Conservation (phyloP, 805 yeast species). For the Cyberlindnera japonica region DNA sequence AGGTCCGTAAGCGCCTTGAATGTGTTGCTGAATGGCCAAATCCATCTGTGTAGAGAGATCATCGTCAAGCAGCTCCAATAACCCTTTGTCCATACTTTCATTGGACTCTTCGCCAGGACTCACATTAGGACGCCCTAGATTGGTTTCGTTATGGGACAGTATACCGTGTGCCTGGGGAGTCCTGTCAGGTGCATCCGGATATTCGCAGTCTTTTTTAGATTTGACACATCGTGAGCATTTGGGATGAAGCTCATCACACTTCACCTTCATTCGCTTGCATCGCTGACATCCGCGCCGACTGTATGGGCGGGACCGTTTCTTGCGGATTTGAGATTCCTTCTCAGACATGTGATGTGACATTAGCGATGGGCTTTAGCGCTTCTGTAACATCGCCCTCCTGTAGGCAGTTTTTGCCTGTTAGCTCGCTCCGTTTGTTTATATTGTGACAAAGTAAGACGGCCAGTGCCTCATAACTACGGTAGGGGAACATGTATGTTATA, state of each 20-base stretch:
- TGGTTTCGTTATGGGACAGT: neutral
- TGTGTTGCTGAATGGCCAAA: constrained; percentile 13
- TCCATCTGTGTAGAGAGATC: constrained; percentile 22
- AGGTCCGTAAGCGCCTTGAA: constrained; percentile 3
- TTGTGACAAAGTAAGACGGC: too few relatives aligned
- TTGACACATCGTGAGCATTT: constrained; percentile 16
- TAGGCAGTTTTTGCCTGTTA: too few relatives aligned
- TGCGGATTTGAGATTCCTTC: neutral
- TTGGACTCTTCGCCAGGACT: constrained; percentile 1
- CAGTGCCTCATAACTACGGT: neutral
- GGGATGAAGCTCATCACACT: constrained; percentile 24
- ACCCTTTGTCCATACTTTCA: constrained; percentile 9
- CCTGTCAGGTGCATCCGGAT: constrained; percentile 1
- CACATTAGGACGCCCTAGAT: neutral
- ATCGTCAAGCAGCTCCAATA: constrained; percentile 20
- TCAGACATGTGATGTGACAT: too few relatives aligned
- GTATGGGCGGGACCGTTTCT: constrained; percentile 19
- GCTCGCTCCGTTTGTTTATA: too few relatives aligned
- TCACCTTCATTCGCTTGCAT: constrained; percentile 41
- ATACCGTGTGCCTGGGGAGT: neutral
- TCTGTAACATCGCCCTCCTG: too few relatives aligned
- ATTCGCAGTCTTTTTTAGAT: constrained; percentile 8
- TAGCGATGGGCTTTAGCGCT: too few relatives aligned
- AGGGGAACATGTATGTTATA: neutral
- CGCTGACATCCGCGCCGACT: constrained; percentile 38